Base-by-base conservation (phyloP, 768 basidiomycete species). In the Rhodotorula paludigena region DNA sequence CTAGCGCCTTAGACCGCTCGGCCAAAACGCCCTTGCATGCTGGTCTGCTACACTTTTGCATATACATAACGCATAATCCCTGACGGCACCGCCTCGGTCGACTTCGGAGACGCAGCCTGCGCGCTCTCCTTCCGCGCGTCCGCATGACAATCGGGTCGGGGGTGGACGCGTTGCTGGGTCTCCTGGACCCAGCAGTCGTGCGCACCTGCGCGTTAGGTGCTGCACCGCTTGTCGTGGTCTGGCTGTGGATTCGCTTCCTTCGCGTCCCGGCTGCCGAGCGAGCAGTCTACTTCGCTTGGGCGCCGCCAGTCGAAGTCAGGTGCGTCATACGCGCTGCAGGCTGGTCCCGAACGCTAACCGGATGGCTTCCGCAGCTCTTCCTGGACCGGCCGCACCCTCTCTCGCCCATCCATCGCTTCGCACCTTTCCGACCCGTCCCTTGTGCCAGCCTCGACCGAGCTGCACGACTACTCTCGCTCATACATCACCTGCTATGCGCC, bases 401-500 rank as follows among this genome's bases (percentile, higher is more conserved):
- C 76, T 23, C 80, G 86, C 30, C 83, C 90, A 11, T 80, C 81
- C 58, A 81, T 92, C 51, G 81, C 82, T 67, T 86, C 89, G 7
- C 91, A 93, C 77, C 39, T 14, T 2, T 0, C 8, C 11, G 81
- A 85, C 68, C 77, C 80, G 4, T 82, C 82, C 16, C 49, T 51
- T 20, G 32, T 51, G 11, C 49, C 49, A 1, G 32, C 49, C 20
- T 30, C 47, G n/a, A 25, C 47, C n/a, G 47, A 48, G 12, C 53
- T 39, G 18, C 7, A 25, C 12, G 81, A 84, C 68, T 77, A 80
- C 3, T 82, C 82, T 39, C 58, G 67, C 53, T 82, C 85, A 48
- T 91, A 88, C 76, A 88, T 97, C 66, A 98, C 94, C 4, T 87
- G 87, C 76, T 98, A 85, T 74, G 94, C 97, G 78, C 94, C 94